Conservation (phyloP, 257 asterid species). For the Penstemon eatonii region DNA sequence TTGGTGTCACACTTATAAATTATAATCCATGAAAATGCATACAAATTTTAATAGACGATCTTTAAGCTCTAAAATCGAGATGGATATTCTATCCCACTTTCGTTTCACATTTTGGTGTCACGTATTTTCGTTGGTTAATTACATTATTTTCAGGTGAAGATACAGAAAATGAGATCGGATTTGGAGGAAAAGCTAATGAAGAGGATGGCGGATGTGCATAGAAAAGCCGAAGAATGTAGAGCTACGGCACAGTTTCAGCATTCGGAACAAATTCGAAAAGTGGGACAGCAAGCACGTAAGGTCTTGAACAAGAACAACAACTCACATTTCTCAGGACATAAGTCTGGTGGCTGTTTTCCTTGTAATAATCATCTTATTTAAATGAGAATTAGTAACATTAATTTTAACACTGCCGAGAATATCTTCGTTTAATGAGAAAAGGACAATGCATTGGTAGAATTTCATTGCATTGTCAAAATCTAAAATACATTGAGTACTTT, state of each 20-base stretch:
- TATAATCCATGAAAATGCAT: no score
- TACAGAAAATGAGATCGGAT: constrained; percentile 87
- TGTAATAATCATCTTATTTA: constrained; percentile 53
- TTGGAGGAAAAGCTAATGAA: constrained; percentile 90
- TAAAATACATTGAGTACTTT: no score
- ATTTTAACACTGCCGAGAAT: constrained; percentile 2
- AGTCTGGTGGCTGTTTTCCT: constrained; percentile 82
- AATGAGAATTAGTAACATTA: not conserved
- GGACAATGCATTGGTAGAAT: no score
- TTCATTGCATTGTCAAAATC: no score
- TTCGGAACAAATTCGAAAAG: constrained; percentile 64
- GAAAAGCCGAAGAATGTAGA: constrained; percentile 94
- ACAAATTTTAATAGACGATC: no score
- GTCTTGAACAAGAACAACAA: constrained; percentile 46
- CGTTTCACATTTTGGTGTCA: no score
- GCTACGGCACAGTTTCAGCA: constrained; percentile 76
- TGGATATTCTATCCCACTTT: no score
- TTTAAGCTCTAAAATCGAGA: no score
- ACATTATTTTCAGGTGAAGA: constrained; percentile 65
- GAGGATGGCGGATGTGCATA: constrained; percentile 83
- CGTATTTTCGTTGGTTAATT: no score
- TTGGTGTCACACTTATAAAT: no score
- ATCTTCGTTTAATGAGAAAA: not conserved
- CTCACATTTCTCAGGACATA: constrained; percentile 39
- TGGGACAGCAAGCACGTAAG: constrained; percentile 48